phyloP scores from a whole-genome alignment of 1,139 yeast species.

The Yamadazyma kanchanaburiensis region DNA sequence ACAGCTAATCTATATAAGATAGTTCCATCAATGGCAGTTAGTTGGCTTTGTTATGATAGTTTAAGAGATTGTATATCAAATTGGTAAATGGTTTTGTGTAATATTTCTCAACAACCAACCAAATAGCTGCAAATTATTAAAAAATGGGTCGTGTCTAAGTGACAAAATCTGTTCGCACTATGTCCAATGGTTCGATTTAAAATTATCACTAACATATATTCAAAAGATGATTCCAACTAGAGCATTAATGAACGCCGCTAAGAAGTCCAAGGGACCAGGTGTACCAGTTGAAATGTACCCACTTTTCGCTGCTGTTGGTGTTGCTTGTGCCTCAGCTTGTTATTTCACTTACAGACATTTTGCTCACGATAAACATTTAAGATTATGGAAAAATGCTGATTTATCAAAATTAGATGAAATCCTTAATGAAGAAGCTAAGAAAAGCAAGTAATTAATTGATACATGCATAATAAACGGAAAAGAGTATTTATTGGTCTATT shows the following conservation, averaged over 20 bases:
- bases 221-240: conserved; percentile 54
- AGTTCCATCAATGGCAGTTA: conserved; percentile 92
- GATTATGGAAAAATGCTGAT: conserved; percentile 68
- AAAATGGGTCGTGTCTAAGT: conserved; percentile 2
- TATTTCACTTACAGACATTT: conserved; percentile 75
- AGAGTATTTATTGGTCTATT: too few species aligned
- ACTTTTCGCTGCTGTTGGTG: conserved; percentile 57
- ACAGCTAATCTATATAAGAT: conserved; percentile 87
- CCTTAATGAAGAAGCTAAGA: conserved; percentile 47
- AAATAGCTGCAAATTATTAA: conserved; percentile 5
- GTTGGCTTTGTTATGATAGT: conserved; percentile 84
- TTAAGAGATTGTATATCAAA: conserved; percentile 40
- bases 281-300: conserved; percentile 80
- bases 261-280: conserved; percentile 20
- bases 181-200: conserved; percentile 12
- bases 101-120: conserved; percentile 10
- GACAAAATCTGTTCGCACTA: conserved; percentile 2
- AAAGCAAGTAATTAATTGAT: conserved; percentile 18
- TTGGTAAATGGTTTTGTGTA: conserved; percentile 22
- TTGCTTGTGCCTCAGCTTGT: conserved; percentile 62
- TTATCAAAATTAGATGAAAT: conserved; percentile 56
- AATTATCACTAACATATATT: conserved; percentile 2
- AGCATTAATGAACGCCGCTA: conserved; percentile 49
- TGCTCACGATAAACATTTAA: conserved; percentile 61
- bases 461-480: conserved; percentile 5